Base-by-base conservation (phyloP, 108 stramenopile species). In the Schizochytrium sp. region DNA sequence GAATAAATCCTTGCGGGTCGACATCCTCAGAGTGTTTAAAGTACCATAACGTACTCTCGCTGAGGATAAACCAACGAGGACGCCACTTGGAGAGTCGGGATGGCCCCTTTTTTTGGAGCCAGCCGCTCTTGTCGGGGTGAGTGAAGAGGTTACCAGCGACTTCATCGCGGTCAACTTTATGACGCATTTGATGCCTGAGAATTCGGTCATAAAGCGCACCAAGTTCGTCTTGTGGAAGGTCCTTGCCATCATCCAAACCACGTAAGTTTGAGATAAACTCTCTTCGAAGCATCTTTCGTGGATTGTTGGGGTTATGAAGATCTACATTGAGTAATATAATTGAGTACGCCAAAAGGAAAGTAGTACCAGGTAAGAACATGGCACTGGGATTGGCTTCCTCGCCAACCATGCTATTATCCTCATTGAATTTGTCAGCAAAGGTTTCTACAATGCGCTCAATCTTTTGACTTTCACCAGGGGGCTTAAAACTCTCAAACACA, bases 301-400 rank as follows among this genome's bases (percentile, higher is more conserved):
- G 76, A 53, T 83, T 83, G 40, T 83, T 83, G 53, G 76, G 76
- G 76, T 83, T 83, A 53, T 83, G 76, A 17, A 83, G 47, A 53
- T 83, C 76, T 8, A 83, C 76, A 55, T 83, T 83, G 3, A 83
- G 76, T 10, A 83, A 10, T 10, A 83, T 55, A 40, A 83, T 83
- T 5, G 50, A 5, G 76, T 55, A 83, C 76, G 76, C 45, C 38
- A 83, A 4, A 47, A 83, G 28, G 15, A 83, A 83, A 10, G 76
- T 55, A 5, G 76, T 55, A 53, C 50, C 13, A 0, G 50, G 50
- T 17, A 55, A n/a, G 2, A 83, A 83, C 47, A 55, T 53, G 19
- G 76, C 76, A 56, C 55, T 40, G 10, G 47, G 50, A 69, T 69
- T 69, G 7, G 76, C 50, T 53, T 83, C 50, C 5, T 12, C 76